These are phyloP conservation scores for Phytophthora capsici DNA, from an alignment of 352 stramenopile genomes.

Conservation along the genomic window DNA sequence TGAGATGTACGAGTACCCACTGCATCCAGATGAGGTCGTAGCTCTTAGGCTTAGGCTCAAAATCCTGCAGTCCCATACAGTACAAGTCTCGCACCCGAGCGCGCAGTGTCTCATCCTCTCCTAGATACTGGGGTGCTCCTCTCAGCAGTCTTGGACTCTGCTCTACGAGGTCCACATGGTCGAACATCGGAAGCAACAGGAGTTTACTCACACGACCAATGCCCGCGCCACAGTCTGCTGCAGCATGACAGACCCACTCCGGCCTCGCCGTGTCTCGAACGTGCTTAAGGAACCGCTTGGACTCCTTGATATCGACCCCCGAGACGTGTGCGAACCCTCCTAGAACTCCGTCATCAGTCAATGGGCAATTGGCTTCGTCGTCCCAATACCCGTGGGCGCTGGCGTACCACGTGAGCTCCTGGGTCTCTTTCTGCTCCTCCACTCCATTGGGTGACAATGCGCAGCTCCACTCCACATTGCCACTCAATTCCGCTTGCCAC, in stretches of 20 bases:
- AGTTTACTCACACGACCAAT: conserved; percentile 96
- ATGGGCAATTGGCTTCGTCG: conserved; percentile 91
- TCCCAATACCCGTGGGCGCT: conserved; percentile 84
- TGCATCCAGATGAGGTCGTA: conserved; percentile 98
- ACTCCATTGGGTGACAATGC: too few species aligned
- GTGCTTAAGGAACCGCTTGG: conserved; percentile 60
- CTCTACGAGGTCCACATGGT: conserved; percentile 94
- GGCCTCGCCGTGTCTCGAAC: conserved; percentile 48
- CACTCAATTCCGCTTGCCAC: conserved; percentile 69
- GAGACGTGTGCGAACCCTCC: conserved; percentile 91
- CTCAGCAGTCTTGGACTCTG: conserved; percentile 92
- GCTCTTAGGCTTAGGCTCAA: conserved; percentile 60
- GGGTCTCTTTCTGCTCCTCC: not conserved
- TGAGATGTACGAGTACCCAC: conserved; percentile 96
- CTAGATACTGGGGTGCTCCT: conserved; percentile 91
- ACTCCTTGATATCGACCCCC: conserved; percentile 80
- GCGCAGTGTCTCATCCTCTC: conserved; percentile 35
- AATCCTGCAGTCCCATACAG: conserved; percentile 94
- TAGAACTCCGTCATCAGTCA: conserved; percentile 94
- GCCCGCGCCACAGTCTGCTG: conserved; percentile 88
- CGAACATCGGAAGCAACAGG: conserved; percentile 90
- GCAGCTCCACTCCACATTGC: conserved; percentile 34
- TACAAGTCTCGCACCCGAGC: conserved; percentile 76
- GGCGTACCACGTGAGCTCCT: conserved; percentile 67
- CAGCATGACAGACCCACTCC: conserved; percentile 52